Base-by-base conservation (phyloP, 768 basidiomycete genomes). In the Podaxis sp. region DNA sequence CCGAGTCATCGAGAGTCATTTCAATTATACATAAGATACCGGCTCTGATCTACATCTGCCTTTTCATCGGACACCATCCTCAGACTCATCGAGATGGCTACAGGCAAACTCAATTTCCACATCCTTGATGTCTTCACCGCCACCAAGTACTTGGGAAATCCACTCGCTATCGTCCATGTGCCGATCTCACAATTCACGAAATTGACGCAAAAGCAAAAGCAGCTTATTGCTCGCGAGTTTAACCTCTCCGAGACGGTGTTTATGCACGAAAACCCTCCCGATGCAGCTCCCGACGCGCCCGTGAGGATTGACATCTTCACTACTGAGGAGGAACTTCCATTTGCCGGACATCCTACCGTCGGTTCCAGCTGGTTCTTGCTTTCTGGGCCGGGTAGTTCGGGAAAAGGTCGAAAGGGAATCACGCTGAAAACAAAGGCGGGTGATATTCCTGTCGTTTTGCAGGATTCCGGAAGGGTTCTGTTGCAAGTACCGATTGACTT, bases 201-300 rank as follows among this genome's bases (percentile, higher is more conserved):
- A 1, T 69, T 80, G 22, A 65, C 78, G 2, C 78, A 79, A 58
- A 51, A 64, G 4, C 73, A 79, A 59, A 82, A 82, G 63, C 80
- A 79, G 59, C 70, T 63, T 12, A 77, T 82, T 59, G 80, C 82
- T 2, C 72, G 75, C 26, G 82, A 82, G 64, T 83, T 83, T 70
- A 82, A 83, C 65, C 73, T 81, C 58, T 80, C 81, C 3, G 82
- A 82, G 55, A 82, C 81, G 0, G 78, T 82, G 33, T 81, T 82
- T 67, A 70, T 79, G 1, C 79, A 81, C 64, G 73, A 76, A 57
- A 56, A 39, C 36, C 11, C 46, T 15, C 44, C 46, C 9, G 36
- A 39, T 51, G 64, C 65, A 15, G 61, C 65, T 13, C 22, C 55
- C 9, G 68, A 69, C 36, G 63, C 65, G 2, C 69, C 74, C 1